These are phyloP conservation scores for Saturnispora ahearnii DNA, from an alignment of 805 yeast species.

Conservation along the genomic window DNA sequence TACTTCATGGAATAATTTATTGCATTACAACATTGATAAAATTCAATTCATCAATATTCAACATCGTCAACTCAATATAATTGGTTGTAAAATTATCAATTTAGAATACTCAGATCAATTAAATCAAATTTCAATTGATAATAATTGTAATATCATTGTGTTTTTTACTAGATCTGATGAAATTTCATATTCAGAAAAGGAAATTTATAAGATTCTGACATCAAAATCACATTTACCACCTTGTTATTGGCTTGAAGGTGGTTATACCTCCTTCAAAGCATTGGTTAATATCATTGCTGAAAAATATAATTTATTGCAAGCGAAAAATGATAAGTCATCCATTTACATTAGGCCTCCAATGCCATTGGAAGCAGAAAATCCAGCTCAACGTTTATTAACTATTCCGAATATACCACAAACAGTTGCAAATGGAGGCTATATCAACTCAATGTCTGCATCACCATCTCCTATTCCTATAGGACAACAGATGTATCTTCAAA, in stretches of 20 bases:
- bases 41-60: conserved; percentile 6
- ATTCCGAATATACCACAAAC: conserved; percentile 2
- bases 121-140: not conserved
- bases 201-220: not conserved
- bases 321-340: not conserved
- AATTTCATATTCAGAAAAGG: conserved; percentile 6
- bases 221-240: conserved; percentile 3
- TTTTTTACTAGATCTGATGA: conserved; percentile 8
- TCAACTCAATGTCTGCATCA: not conserved
- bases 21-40: conserved; percentile 1
- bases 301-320: not conserved
- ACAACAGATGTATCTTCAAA: not conserved
- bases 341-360: not conserved
- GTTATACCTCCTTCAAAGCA: conserved; percentile 16
- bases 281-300: not conserved
- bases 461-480: not conserved
- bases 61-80: not conserved
- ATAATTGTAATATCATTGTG: conserved; percentile 3
- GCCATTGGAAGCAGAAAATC: not conserved
- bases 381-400: not conserved
- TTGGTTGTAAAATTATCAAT: conserved; percentile 2
- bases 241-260: conserved; percentile 30
- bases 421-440: conserved; percentile 25
- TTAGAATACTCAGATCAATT: conserved; percentile 2
- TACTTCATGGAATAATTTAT: conserved; percentile 1